A percentile compares a stretch with the other conserved stretches of the same genome.
phyloP scores from a whole-genome alignment of 495 filamentous ascomycete genomes.

The Daldinia loculata region DNA sequence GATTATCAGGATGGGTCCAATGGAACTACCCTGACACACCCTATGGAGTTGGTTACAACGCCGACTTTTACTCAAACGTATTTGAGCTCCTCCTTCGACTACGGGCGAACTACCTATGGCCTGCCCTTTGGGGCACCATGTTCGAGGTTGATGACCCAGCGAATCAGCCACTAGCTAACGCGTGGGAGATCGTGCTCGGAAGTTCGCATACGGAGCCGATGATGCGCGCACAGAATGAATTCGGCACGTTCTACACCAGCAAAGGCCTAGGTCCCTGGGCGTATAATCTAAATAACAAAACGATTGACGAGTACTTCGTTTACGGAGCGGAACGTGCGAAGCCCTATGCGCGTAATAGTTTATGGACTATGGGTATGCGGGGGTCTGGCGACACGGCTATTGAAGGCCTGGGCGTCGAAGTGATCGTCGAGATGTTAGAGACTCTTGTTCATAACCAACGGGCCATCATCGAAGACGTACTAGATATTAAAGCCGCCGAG shows the following conservation, averaged over 20 bases:
- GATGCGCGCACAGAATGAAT: slow-evolving; percentile 76
- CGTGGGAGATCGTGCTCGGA: slow-evolving; percentile 76
- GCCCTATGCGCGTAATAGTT: slow-evolving; percentile 66
- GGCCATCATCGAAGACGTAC: slow-evolving; percentile 62
- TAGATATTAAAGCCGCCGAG: slow-evolving; percentile 61
- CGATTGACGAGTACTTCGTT: slow-evolving; percentile 71
- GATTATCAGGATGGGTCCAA: slow-evolving; percentile 73
- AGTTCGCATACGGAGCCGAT: slow-evolving; percentile 80
- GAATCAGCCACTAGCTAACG: slow-evolving; percentile 73
- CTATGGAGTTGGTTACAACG: slow-evolving; percentile 68
- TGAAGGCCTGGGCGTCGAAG: slow-evolving; percentile 61
- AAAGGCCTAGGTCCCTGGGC: slow-evolving; percentile 65
- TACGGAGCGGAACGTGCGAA: slow-evolving; percentile 71
- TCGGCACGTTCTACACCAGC: slow-evolving; percentile 60
- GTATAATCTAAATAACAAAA: slow-evolving; percentile 71
- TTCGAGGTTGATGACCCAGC: slow-evolving; percentile 74
- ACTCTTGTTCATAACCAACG: slow-evolving; percentile 68
- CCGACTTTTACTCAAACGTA: slow-evolving; percentile 71
- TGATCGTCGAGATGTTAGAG: slow-evolving; percentile 65
- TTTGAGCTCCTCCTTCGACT: slow-evolving; percentile 77
- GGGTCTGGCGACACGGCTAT: slow-evolving; percentile 72
- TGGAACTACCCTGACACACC: slow-evolving; percentile 52
- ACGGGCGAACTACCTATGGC: slow-evolving; percentile 80
- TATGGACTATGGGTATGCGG: slow-evolving; percentile 79
- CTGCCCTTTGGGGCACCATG: slow-evolving; percentile 73